Conservation (phyloP, 169 alveolate species). For the Miamiensis avidus region DNA sequence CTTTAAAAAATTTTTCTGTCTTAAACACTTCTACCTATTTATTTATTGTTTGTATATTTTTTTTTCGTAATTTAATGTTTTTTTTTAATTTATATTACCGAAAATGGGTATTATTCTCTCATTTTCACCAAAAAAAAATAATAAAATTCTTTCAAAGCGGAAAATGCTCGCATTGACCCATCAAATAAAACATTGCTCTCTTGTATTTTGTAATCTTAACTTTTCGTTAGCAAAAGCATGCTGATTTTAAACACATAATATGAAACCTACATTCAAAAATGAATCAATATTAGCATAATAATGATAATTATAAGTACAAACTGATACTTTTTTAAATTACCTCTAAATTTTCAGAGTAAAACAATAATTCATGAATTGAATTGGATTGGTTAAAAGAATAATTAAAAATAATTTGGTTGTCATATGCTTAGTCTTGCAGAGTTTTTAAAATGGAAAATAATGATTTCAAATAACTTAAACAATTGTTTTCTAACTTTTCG, state of each 20-base stretch:
- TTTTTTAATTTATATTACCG: neutral
- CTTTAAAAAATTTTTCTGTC: neutral
- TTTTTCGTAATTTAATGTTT: too few relatives aligned
- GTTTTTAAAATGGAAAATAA: too few relatives aligned
- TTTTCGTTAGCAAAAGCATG: neutral
- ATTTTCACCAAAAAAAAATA: neutral
- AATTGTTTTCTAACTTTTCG: neutral
- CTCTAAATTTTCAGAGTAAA: neutral
- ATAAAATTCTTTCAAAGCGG: neutral
- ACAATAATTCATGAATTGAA: neutral
- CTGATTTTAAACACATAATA: neutral
- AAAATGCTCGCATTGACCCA: neutral
- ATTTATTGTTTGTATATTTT: too few relatives aligned
- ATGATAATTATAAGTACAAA: too few relatives aligned
- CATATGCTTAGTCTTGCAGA: neutral
- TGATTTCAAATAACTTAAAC: neutral
- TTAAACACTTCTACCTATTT: neutral
- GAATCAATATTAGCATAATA: too few relatives aligned
- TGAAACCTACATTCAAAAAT: too few relatives aligned
- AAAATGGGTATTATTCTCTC: neutral
- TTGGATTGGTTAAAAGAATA: too few relatives aligned
- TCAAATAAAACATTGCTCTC: neutral
- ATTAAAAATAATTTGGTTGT: neutral
- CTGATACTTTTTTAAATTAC: too few relatives aligned
- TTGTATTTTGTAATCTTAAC: neutral